These are phyloP conservation scores for Chlamydomonas reinhardtii DNA, from an alignment of 163 green algal genomes.

Conservation along the genomic window DNA sequence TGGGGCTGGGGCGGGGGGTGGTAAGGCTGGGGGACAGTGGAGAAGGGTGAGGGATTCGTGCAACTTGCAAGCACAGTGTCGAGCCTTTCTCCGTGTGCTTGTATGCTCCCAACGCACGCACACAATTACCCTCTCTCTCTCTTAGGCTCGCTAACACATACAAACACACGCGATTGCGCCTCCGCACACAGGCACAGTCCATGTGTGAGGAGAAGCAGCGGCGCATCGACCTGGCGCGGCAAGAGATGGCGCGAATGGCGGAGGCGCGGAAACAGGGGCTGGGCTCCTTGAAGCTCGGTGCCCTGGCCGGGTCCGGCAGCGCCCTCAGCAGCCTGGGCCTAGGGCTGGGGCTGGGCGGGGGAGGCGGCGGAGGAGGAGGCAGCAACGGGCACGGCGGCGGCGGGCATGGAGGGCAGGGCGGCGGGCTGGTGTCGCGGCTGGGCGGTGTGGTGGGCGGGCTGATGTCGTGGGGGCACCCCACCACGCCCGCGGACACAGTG, in stretches of 20 bases:
- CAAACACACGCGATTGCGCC: too few relatives aligned
- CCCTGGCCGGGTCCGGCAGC: neutral
- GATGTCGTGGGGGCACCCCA: conserved; percentile 43
- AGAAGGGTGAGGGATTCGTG: too few relatives aligned
- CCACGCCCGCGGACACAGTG: conserved; percentile 53
- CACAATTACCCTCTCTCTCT: too few relatives aligned
- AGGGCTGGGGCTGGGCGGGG: neutral
- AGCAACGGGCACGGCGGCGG: neutral
- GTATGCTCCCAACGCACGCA: too few relatives aligned
- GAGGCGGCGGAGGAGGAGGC: neutral
- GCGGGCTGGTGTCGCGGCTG: conserved; percentile 16
- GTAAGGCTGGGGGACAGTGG: too few relatives aligned
- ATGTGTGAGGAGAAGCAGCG: conserved; percentile 77
- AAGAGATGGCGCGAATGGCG: conserved; percentile 52
- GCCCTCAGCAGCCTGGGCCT: conserved; percentile 1
- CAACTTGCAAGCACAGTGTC: too few relatives aligned
- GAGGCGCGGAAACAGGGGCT: conserved; percentile 23
- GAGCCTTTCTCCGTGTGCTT: too few relatives aligned
- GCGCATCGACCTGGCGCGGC: conserved; percentile 60
- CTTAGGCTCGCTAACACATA: neutral
- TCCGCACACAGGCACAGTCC: conserved; percentile 68
- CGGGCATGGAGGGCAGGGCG: neutral
- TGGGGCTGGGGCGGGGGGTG: too few relatives aligned
- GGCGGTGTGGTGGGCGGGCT: conserved; percentile 58
- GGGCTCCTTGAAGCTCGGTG: neutral